phyloP scores from a whole-genome alignment of 2,329 filamentous ascomycete genomes.

The Fusarium bactridioides region DNA sequence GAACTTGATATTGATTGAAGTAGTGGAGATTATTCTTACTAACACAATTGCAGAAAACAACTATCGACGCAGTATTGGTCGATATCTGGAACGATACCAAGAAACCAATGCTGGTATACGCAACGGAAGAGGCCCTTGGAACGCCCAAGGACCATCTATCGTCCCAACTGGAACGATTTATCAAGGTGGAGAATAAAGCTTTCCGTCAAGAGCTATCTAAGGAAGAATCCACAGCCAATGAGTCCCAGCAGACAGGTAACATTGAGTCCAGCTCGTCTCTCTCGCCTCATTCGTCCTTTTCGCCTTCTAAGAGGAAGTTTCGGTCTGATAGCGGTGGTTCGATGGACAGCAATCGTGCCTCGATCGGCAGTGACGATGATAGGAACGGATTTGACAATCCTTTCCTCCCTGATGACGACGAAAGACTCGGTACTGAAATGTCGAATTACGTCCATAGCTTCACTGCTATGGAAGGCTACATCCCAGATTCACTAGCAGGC shows the following conservation, averaged over 20 bases:
- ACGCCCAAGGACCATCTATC: constrained; percentile 48
- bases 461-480: constrained; percentile 18
- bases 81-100: constrained; percentile 59
- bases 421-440: constrained; percentile 40
- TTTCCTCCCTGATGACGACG: constrained; percentile 43
- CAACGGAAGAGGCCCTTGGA: constrained; percentile 51
- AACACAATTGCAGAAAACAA: constrained; percentile 53
- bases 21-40: not conserved
- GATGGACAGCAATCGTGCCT: constrained; percentile 56
- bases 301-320: constrained; percentile 56
- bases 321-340: constrained; percentile 56
- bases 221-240: constrained; percentile 43
- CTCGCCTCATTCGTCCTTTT: constrained; percentile 47
- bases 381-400: constrained; percentile 43
- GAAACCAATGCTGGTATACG: constrained; percentile 60
- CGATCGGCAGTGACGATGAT: constrained; percentile 54
- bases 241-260: constrained; percentile 27
- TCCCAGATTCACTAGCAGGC: constrained; percentile 8
- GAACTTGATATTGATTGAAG: not conserved
- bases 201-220: constrained; percentile 60
- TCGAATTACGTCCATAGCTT: constrained; percentile 23
- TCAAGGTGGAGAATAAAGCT: constrained; percentile 59
- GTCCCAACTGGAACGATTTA: constrained; percentile 53
- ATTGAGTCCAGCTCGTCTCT: constrained; percentile 47
- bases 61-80: constrained; percentile 54